Evolutionary conservation across 2,329 filamentous ascomycete genomes (phyloP), one percentile per base, ranked within the genome.

Genomic region (Arthroderma uncinatum): DNA sequence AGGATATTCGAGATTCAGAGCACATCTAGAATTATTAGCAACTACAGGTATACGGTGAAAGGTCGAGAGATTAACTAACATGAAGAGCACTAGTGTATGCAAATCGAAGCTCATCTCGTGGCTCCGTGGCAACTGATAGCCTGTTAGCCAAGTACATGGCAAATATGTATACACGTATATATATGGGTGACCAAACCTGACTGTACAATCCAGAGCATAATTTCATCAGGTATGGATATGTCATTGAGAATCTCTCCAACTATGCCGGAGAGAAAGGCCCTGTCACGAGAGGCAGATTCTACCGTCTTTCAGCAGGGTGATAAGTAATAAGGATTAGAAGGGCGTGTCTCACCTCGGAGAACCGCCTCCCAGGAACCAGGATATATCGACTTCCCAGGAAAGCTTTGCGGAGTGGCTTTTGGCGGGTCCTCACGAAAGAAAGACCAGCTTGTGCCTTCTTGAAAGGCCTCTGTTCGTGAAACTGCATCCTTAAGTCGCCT

Each of bases 151-250:
- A 3, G n/a, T n/a, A 50, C 25, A 25, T 4, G 12, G 14, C 23
- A 14, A 21, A 30, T n/a, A 53, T 28, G 2, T n/a, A 23, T 59
- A 53, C 57, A 21, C 19, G 21, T 36, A 10, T 25, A 4, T 16
- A n/a, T 57, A 19, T 23, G 10, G 34, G 40, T 40, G 4, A 39
- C 64, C 64, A 28, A 50, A 73, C 73, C 62, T 54, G 68, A 66
- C 40, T 67, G 61, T 36, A 74, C 67, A 2, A 89, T 73, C 86
- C 87, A 91, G 14, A 78, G 64, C 53, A 88, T 77, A 0, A 89
- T 65, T 56, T 85, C 78, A 59, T 87, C 81, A 0, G 86, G 82
- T 10, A 89, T 66, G 2, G 66, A 61, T 10, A 70, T 67, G 39
- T 72, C 73, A 3, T 67, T 65, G 14, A 80, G 71, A 12, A 84